Base-by-base conservation (phyloP, 169 alveolate species). In the Cryptosporidium bovis region DNA sequence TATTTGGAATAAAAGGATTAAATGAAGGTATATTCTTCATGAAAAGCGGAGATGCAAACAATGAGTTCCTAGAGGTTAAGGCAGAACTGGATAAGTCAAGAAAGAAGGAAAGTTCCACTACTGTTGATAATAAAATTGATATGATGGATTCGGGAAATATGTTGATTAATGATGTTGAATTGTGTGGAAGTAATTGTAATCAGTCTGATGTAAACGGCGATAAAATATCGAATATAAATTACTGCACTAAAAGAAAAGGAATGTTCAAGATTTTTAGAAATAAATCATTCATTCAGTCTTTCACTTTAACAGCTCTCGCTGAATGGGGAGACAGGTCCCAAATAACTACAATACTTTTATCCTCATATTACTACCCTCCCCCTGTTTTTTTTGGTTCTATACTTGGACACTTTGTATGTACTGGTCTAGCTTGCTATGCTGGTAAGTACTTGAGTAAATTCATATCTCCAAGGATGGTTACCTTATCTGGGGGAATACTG, bases 311-410 rank as follows among this genome's bases (percentile, higher is more conserved):
- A n/a, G 82, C 82, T 58, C 20, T 90, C 12, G 93, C 93, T 31
- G 95, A 92, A 56, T 90, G 92, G 84, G 95, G 95, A n/a, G 95
- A 92, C 60, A 84, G 85, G 46, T 82, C 93, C 58, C 91, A 92
- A 68, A 82, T 92, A 40, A 82, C 92, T 20, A 92, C 91, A 24
- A 83, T 92, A n/a, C 60, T 92, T 0, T 71, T 92, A 18, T 71
- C 94, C 3, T 92, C 93, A 2, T 53, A 71, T 34, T 66, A 84
- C 62, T 82, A 92, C 44, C 91, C 93, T 24, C 64, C 84, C 65
- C 83, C 83, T 5, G 92, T 90, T 16, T 66, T 83, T 48, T 46
- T 87, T 15, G 95, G 95, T 3, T 87, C 93, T 16, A 67, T 83
- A 48, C 40, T 92, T 40, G 95, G 93, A 8, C 85, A 84, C 64